These are phyloP conservation scores for Zea mays DNA, from an alignment of 176 grass and related monocot genomes.

Conservation along the genomic window Zm-B73-REFERENCE-NAM-5.0 NC_050101.1:95009001-95009500, in stretches of 20 bases:
- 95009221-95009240: background rate
- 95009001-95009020: background rate
- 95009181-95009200: background rate
- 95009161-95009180: slow-evolving; percentile 8
- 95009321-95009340: slow-evolving; percentile 7
- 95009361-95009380: slow-evolving; percentile 23
- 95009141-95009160: background rate
- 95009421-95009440: background rate
- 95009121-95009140: background rate
- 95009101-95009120: background rate
- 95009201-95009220: background rate
- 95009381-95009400: slow-evolving; percentile 17
- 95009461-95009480: background rate
- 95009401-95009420: background rate
- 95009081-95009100: background rate
- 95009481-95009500: background rate
- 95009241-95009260: background rate
- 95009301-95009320: background rate
- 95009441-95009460: background rate
- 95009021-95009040: background rate
- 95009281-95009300: background rate
- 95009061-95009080: background rate
- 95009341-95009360: background rate
- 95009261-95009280: background rate
- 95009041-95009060: background rate